These are phyloP conservation scores for Cicer pinnatifidum DNA, from an alignment of 306 rosid species.

Conservation along the genomic window DNA sequence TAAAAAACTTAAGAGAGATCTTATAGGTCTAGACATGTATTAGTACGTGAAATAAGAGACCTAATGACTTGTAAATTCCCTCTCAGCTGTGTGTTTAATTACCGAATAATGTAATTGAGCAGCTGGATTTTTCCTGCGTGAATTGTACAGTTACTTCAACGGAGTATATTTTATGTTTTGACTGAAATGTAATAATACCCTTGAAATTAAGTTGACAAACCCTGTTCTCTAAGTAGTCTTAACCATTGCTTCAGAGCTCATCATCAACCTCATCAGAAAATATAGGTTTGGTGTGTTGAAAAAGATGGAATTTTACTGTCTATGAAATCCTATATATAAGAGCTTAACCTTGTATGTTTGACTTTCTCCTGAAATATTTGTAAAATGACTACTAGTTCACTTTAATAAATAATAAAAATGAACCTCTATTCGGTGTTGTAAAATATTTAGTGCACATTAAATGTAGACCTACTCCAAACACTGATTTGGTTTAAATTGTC, in stretches of 20 bases:
- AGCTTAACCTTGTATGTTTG: too few relatives aligned
- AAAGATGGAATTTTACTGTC: neutral
- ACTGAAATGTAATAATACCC: constrained; percentile 38
- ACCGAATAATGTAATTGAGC: constrained; percentile 37
- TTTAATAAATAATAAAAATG: too few relatives aligned
- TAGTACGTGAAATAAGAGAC: constrained; percentile 40
- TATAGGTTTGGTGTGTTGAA: neutral
- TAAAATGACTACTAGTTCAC: too few relatives aligned
- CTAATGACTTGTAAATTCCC: constrained; percentile 12
- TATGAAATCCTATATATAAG: too few relatives aligned
- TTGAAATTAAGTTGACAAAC: constrained; percentile 10
- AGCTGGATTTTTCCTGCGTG: constrained; percentile 27
- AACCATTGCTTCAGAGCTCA: neutral
- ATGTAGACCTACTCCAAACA: too few relatives aligned
- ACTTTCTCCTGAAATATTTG: too few relatives aligned
- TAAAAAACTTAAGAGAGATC: constrained; percentile 14
- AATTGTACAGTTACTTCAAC: constrained; percentile 46
- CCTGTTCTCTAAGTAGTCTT: neutral
- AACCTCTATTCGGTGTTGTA: too few relatives aligned
- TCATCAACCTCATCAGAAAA: too few relatives aligned
- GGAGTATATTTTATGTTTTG: constrained; percentile 28
- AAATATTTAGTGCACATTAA: too few relatives aligned
- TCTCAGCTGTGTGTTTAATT: constrained; percentile 34
- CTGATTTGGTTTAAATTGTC: too few relatives aligned
- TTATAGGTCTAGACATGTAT: constrained; percentile 20